phyloP scores from a whole-genome alignment of 805 yeast genomes.

The Ogataea haglerorum region DNA sequence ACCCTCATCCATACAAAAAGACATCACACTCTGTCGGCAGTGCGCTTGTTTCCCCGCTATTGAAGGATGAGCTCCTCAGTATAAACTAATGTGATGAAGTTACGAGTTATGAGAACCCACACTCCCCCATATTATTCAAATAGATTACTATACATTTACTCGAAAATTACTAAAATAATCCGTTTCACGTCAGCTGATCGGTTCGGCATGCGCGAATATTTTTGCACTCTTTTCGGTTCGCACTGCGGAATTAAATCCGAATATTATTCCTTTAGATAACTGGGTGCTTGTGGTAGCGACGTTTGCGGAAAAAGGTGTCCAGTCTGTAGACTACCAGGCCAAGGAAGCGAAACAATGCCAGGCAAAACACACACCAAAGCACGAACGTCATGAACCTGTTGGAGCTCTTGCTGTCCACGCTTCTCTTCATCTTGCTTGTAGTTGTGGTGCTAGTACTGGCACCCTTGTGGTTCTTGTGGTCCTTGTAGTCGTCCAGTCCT shows the following conservation, averaged over 20 bases:
- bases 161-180: not conserved
- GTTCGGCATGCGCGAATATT: constrained; percentile 3
- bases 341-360: constrained; percentile 74
- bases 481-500: constrained; percentile 51
- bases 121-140: not conserved
- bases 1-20: constrained; percentile 26
- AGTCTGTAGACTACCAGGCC: constrained; percentile 61
- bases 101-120: constrained; percentile 4
- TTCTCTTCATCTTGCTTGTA: constrained; percentile 19
- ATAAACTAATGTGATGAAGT: constrained; percentile 2
- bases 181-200: not conserved
- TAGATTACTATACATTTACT: constrained; percentile 3
- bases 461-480: constrained; percentile 12
- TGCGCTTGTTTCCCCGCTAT: constrained; percentile 9
- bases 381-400: constrained; percentile 71
- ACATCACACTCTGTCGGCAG: constrained; percentile 10
- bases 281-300: constrained; percentile 20
- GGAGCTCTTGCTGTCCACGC: constrained; percentile 19
- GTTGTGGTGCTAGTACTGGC: constrained; percentile 19
- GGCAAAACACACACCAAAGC: constrained; percentile 86
- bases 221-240: not conserved
- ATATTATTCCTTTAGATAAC: not conserved
- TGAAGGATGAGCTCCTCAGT: constrained; percentile 10
- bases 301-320: constrained; percentile 18
- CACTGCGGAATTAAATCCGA: not conserved